These are phyloP conservation scores for Kodamaea laetipori DNA, from an alignment of 805 yeast genomes.

Conservation along the genomic window DNA sequence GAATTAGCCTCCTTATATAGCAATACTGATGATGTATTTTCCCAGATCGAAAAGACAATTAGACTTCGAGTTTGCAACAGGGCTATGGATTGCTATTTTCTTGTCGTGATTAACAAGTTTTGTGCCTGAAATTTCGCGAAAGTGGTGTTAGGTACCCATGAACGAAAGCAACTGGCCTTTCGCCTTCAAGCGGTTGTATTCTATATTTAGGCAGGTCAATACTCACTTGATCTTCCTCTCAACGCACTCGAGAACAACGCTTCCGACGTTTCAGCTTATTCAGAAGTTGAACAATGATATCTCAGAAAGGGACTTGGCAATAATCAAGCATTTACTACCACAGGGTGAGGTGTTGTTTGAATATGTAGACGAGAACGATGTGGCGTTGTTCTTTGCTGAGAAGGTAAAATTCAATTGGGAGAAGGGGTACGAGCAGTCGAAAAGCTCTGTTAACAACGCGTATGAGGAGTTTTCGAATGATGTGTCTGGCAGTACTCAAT, in stretches of 20 bases:
- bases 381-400: slow-evolving; percentile 46
- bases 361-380: slow-evolving; percentile 78
- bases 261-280: slow-evolving; percentile 32
- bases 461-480: slow-evolving; percentile 56
- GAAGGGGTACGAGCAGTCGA: slow-evolving; percentile 38
- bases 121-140: background rate
- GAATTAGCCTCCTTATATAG: slow-evolving; percentile 4
- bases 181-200: slow-evolving; percentile 12
- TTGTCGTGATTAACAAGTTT: background rate
- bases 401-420: slow-evolving; percentile 40
- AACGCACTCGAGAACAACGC: slow-evolving; percentile 36
- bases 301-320: slow-evolving; percentile 60
- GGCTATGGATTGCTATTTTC: slow-evolving; percentile 1
- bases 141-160: background rate
- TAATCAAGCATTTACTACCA: slow-evolving; percentile 63
- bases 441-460: slow-evolving; percentile 47
- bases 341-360: slow-evolving; percentile 64
- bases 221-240: slow-evolving; percentile 44
- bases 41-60: slow-evolving; percentile 6
- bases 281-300: slow-evolving; percentile 34
- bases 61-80: background rate
- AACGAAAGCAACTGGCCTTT: slow-evolving; percentile 6
- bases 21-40: background rate
- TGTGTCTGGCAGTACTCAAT: slow-evolving; percentile 52
- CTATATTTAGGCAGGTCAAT: slow-evolving; percentile 30